Evolutionary conservation across 2,329 filamentous ascomycete genomes (phyloP).

Genomic region (Stagonosporopsis cucurbitacearum): DNA sequence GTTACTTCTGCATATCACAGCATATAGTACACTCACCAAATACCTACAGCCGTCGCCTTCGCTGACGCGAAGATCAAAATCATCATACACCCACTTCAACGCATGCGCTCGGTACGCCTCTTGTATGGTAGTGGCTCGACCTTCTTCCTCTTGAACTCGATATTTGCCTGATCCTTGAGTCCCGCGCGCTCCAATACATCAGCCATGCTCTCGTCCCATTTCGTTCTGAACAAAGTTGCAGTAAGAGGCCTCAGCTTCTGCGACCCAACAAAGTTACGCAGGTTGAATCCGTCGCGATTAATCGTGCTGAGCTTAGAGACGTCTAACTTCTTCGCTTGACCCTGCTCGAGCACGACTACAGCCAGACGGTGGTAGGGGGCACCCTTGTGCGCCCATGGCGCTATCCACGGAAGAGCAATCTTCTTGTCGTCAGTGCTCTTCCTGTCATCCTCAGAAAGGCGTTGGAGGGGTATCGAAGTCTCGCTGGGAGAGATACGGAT

Average conservation of each 20-base stretch:
- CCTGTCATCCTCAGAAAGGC: slow-evolving; percentile 43
- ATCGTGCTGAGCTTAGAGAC: slow-evolving; percentile 74
- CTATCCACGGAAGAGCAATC: slow-evolving; percentile 79
- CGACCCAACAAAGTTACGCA: slow-evolving; percentile 76
- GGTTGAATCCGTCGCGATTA: slow-evolving; percentile 72
- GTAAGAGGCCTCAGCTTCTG: slow-evolving; percentile 76
- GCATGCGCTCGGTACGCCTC: slow-evolving; percentile 60
- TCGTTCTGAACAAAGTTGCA: slow-evolving; percentile 83
- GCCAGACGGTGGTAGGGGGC: slow-evolving; percentile 88
- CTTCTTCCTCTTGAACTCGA: slow-evolving; percentile 84
- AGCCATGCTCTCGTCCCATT: slow-evolving; percentile 89
- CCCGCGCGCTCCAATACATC: slow-evolving; percentile 83
- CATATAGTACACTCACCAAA: slow-evolving; percentile 28
- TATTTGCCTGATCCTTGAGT: slow-evolving; percentile 71
- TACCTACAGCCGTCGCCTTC: slow-evolving; percentile 21
- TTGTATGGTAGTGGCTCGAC: slow-evolving; percentile 72
- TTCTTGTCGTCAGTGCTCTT: slow-evolving; percentile 60
- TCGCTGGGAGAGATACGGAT: slow-evolving; percentile 67
- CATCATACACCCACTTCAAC: slow-evolving; percentile 35
- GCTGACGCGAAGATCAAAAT: slow-evolving; percentile 6
- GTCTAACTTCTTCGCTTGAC: slow-evolving; percentile 54
- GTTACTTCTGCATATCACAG: slow-evolving; percentile 18
- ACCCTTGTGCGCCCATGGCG: slow-evolving; percentile 87
- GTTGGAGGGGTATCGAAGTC: slow-evolving; percentile 41
- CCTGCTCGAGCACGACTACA: slow-evolving; percentile 83